Evolutionary conservation across 257 asterid species (phyloP), one percentile per base, ranked within the genome.

Genomic region (Buddleja alternifolia): DNA sequence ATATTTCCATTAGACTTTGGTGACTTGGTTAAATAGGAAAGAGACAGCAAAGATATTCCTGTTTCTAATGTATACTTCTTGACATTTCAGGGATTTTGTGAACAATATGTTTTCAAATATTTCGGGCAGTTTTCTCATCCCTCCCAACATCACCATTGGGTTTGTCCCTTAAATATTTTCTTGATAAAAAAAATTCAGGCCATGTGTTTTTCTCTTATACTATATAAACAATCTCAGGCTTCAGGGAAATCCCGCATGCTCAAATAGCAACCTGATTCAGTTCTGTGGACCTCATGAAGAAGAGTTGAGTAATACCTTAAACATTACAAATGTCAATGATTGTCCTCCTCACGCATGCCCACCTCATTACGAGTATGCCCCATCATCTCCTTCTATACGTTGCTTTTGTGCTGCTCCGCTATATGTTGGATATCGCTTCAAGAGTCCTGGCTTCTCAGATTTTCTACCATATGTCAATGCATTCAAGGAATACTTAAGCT

Each of bases 351-450:
- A 57, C 15, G 32, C 72, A 24, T 94, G 99, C 77, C 96, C 96
- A 17, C 76, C 70, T 6, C 84, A 82, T 63, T 88, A 67, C 24
- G 87, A 88, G 54, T 85, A 85, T 56, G 84, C 86, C 54, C 86
- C 95, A 21, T 64, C 85, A 60, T 70, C 86, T 76, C 84, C 93
- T 21, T 29, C 24, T 6, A 25, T 64, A 25, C 51, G 9, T 12
- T 94, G 99, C 80, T 76, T 86, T 75, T 94, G 99, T 77, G 89
- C 93, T 58, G 92, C 75, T 46, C 99, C 99, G 8, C 69, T 94
- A 39, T 80, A 72, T 69, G 82, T 94, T 63, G 96, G 96, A 64
- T 94, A 87, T 70, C 87, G 99, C 72, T 73, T 94, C 70, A 94
- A 94, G 79, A 91, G 98, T 79, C 99, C 98, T 36, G 96, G 96